Evolutionary conservation across 1,139 yeast species (phyloP), one percentile per base, ranked within the genome.

Genomic region (Suhomyces chickasaworum): DNA sequence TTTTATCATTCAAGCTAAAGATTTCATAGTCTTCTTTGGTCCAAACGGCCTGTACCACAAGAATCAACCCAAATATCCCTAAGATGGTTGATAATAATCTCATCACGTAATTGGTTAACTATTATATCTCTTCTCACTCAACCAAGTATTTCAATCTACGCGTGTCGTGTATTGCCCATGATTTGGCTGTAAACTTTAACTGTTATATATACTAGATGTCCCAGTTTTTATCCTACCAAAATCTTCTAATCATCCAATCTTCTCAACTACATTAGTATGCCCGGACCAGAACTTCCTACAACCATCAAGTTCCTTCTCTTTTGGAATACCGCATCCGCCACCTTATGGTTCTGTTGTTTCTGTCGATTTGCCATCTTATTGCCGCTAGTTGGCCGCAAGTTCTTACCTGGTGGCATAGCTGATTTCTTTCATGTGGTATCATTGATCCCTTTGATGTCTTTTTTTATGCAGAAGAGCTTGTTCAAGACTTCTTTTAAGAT

Each of bases 11-110:
- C 48, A 91, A 71, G 44, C 78, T 75, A 68, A 91, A 90, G 49
- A 93, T 84, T 65, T 91, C 97, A 34, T 86, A 76, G 62, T 91
- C 97, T 48, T 81, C 82, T 0, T 83, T 66, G 7, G 68, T 48
- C 79, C 79, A 75, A 61, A 33, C 37, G 3, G 56, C 57, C 15
- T 38, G 44, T 13, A 48, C 48, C n/a, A 23, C 18, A 12, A 33
- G 21, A 4, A 38, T 7, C n/a, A 34, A 18, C 15, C 30, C 33
- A 34, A 43, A 38, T 6, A 38, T 12, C 13, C 33, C 23, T 13
- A 35, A 25, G 5, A 43, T 9, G 9, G 39, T 20, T 12, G 46
- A 25, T 4, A 34, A 6, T 15, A 43, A 13, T 34, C 35, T 38
- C 46, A 43, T 42, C 25, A 15, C 37, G 9, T 21, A 20, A 10